Base-by-base conservation (phyloP, 106 monocot genomes). In the Xerophyta viscosa region DNA sequence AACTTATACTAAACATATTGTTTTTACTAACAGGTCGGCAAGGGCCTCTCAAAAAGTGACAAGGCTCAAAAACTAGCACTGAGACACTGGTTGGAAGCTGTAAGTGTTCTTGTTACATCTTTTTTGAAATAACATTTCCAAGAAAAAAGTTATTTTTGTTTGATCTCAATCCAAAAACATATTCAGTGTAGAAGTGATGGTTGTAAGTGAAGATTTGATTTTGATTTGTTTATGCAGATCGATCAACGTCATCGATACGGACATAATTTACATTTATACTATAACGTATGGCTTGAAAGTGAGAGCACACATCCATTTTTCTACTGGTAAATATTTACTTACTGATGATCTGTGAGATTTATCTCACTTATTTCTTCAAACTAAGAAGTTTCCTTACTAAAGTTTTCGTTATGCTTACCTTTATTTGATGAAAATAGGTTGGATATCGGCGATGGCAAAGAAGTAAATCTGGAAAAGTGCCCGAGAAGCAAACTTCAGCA, bases 71-170 rank as follows among this genome's bases (percentile, higher is more conserved):
- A 87, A 64, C 67, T 87, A 57, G 78, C 82, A 37, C 42, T 82
- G 23, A 77, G 54, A 14, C 87, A 87, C 71, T 87, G 87, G 87
- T 82, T 87, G 53, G 87, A 87, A 78, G 81, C 81, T 21, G 81
- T 81, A 68, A 24, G 68, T 65, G 8, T 39, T 44, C 37, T 46
- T 56, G 15, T 50, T n/a, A n/a, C n/a, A n/a, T n/a, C n/a, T n/a
- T n/a, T n/a, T n/a, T n/a, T n/a, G n/a, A n/a, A n/a, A n/a, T n/a
- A n/a, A n/a, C n/a, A n/a, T n/a, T n/a, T n/a, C n/a, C n/a, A n/a
- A n/a, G n/a, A n/a, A n/a, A n/a, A n/a, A n/a, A n/a, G n/a, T n/a
- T n/a, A n/a, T n/a, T n/a, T n/a, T n/a, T n/a, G n/a, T n/a, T n/a
- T n/a, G n/a, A n/a, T n/a, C n/a, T n/a, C n/a, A n/a, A n/a, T n/a